Base-by-base conservation (phyloP, 2,329 filamentous ascomycete genomes). In the Albifimbria verrucaria region DNA sequence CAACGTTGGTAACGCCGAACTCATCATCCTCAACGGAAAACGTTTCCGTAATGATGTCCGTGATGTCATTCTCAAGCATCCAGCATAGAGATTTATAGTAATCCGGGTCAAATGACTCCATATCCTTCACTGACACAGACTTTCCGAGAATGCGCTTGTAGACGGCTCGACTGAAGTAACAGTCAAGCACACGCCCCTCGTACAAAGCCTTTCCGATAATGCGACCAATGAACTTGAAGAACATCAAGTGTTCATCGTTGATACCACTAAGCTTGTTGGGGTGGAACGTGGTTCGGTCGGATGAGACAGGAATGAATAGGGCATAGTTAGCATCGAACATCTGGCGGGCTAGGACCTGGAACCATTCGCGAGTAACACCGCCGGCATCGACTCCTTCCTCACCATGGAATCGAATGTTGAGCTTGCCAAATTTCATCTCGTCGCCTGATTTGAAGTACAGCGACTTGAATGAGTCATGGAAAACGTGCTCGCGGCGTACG, bases 311-410 rank as follows among this genome's bases (percentile, higher is more conserved):
- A 49, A 90, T 94, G 76, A 97, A 99, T 39, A 99, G 79, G 48
- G 91, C 94, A 68, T 97, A 99, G 73, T 97, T 94, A 48, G 94
- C 89, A 70, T 99, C 94, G 74, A 99, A 99, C 94, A 99, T 99
- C 66, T 97, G 94, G 56, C 94, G 85, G 25, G 95, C 88, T 60
- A 99, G 88, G 49, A 96, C 93, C 69, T 97, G 93, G 81, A 99
- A 99, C 94, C 95, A 99, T 76, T 99, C 94, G 66, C 95, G 87
- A 36, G 93, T 97, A 46, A 99, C 93, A 74, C 94, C 94, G 61
- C 94, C 95, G 51, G 94, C 94, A 72, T 99, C 95, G 42, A 99
- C 92, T 71, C 95, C 94, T 69, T 99, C 94, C 74, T 99, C 94
- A 28, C 92, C 92, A 62, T 94, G 90, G 83, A 99, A 99, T 51